Conservation (phyloP, 208 protist genomes). For the Novymonas esmeraldas region DNA sequence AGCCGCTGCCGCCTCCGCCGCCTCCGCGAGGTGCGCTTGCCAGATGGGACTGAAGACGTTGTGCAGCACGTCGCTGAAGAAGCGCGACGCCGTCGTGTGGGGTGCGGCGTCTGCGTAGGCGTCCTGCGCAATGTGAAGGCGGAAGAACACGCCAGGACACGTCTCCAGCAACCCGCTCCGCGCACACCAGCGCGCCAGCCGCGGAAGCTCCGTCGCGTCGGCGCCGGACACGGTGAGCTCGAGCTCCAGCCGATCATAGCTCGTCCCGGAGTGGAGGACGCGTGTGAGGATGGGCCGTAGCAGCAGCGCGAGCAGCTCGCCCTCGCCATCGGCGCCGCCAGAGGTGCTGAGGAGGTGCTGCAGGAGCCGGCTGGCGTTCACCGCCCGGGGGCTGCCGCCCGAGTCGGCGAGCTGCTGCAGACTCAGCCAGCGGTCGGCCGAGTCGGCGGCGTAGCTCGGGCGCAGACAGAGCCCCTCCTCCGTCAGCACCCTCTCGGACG, state of each 20-base stretch:
- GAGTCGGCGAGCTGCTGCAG: constrained; percentile 28
- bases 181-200: constrained; percentile 72
- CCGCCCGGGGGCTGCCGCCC: constrained; percentile 15
- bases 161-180: constrained; percentile 47
- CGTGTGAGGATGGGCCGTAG: constrained; percentile 48
- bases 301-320: constrained; percentile 54
- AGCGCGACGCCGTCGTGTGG: constrained; percentile 3
- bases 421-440: constrained; percentile 25
- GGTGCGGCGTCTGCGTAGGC: no score
- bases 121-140: constrained; percentile 52
- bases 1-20: not conserved
- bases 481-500: constrained; percentile 30
- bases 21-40: constrained; percentile 76
- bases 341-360: constrained; percentile 52
- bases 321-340: constrained; percentile 35
- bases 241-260: constrained; percentile 54
- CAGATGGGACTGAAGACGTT: constrained; percentile 99
- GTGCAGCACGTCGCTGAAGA: constrained; percentile 92
- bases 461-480: constrained; percentile 59
- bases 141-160: constrained; percentile 37
- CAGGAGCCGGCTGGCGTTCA: constrained; percentile 36
- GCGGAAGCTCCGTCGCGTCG: constrained; percentile 43
- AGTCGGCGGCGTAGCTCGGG: constrained; percentile 49
- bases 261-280: constrained; percentile 25
- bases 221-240: constrained; percentile 73